Conservation (phyloP, 805 yeast species). For the Saturnispora sanitii region DNA sequence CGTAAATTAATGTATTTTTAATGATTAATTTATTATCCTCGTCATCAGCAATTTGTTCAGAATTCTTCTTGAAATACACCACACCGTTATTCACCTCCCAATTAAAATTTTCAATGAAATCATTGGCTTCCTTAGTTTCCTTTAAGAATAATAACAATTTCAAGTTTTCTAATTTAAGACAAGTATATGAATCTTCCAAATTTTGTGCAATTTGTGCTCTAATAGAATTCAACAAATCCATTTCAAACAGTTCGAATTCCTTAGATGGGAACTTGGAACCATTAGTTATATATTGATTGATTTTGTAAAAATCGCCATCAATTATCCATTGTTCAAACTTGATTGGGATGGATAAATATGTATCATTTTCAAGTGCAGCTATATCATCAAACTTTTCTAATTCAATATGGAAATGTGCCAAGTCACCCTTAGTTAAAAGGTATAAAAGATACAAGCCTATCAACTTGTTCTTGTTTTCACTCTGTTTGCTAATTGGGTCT, state of each 20-base stretch:
- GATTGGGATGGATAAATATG: conserved; percentile 72
- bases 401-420: conserved; percentile 85
- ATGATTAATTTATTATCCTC: conserved; percentile 37
- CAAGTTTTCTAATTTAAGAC: conserved; percentile 73
- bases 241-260: conserved; percentile 73
- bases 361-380: conserved; percentile 53
- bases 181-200: conserved; percentile 65
- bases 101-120: conserved; percentile 42
- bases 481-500: conserved; percentile 21
- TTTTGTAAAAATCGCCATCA: conserved; percentile 94
- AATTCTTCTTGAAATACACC: conserved; percentile 32
- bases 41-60: conserved; percentile 5
- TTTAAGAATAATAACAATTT: conserved; percentile 67
- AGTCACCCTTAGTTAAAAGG: conserved; percentile 71
- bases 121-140: conserved; percentile 39
- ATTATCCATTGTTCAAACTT: conserved; percentile 86
- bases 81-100: conserved; percentile 51
- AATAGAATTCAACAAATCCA: conserved; percentile 65
- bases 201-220: conserved; percentile 80
- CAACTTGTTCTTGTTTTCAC: conserved; percentile 61
- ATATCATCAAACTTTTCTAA: conserved; percentile 58
- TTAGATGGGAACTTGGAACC: conserved; percentile 54
- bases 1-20: conserved; percentile 71
- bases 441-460: conserved; percentile 68
- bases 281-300: conserved; percentile 52